phyloP scores from a whole-genome alignment of 176 grass and related monocot genomes.

The Themeda triandra region DNA sequence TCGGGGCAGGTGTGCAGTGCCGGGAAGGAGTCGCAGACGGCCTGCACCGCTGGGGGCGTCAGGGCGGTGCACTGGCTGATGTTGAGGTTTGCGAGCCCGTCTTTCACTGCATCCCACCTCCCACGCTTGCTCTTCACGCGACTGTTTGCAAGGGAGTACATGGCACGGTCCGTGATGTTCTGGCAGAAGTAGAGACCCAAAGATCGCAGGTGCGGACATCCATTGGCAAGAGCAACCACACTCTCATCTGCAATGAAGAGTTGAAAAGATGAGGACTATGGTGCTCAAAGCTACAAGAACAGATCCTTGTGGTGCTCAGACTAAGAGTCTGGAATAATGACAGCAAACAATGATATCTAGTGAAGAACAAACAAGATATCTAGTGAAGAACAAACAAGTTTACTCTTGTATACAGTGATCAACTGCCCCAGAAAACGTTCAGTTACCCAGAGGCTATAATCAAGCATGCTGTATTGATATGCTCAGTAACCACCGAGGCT shows the following conservation, averaged over 20 bases:
- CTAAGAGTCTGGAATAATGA: neutral
- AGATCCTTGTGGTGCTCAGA: neutral
- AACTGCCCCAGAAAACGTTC: neutral
- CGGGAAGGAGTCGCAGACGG: constrained; percentile 73
- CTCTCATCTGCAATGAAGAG: constrained; percentile 60
- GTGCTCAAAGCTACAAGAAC: neutral
- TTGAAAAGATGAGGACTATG: neutral
- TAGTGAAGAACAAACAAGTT: neutral
- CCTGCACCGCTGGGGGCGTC: constrained; percentile 78
- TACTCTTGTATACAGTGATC: neutral
- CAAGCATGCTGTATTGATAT: neutral
- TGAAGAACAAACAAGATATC: neutral
- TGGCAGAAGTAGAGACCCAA: constrained; percentile 87
- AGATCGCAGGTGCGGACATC: constrained; percentile 54
- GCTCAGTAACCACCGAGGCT: neutral
- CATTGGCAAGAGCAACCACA: constrained; percentile 65
- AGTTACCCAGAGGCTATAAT: neutral
- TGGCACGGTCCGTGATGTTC: constrained; percentile 80
- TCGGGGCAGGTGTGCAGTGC: constrained; percentile 69
- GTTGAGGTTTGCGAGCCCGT: constrained; percentile 70
- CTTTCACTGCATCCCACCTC: constrained; percentile 29
- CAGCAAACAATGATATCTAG: neutral
- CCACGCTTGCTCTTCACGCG: constrained; percentile 49
- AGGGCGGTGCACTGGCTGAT: constrained; percentile 85
- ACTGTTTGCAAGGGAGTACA: constrained; percentile 87